Evolutionary conservation across 2,329 filamentous ascomycete species (phyloP).

Genomic region (Pleurostoma richardsiae): DNA sequence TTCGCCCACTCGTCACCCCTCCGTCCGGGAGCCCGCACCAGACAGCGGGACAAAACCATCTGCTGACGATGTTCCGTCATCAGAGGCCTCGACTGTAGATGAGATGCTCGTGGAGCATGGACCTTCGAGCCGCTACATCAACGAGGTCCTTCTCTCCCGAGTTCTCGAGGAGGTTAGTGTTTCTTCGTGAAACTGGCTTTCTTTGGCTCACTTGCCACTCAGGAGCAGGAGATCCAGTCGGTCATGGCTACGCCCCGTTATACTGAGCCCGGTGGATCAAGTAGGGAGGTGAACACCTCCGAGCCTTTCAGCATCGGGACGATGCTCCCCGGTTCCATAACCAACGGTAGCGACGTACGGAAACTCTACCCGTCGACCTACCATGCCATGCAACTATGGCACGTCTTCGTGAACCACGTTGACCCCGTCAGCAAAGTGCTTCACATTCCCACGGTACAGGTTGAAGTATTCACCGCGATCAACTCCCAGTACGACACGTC

Average conservation of each 20-base stretch:
- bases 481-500: constrained; percentile 2
- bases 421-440: constrained; percentile 13
- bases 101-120: constrained; percentile 11
- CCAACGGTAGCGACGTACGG: too few relatives aligned
- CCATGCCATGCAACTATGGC: constrained; percentile 13
- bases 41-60: not conserved
- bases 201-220: too few relatives aligned
- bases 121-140: constrained; percentile 13
- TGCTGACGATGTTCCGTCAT: not conserved
- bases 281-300: not conserved
- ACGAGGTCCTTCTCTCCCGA: constrained; percentile 15
- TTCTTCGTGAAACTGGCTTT: not conserved
- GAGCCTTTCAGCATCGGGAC: too few relatives aligned
- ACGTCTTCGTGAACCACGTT: constrained; percentile 10
- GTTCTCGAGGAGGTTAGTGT: constrained; percentile 12
- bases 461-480: constrained; percentile 12
- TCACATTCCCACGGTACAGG: constrained; percentile 13
- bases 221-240: constrained; percentile 14
- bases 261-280: too few relatives aligned
- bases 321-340: too few relatives aligned
- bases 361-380: constrained; percentile 8
- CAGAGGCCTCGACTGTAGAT: not conserved
- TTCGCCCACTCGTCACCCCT: not conserved
- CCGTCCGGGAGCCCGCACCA: not conserved
- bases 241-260: constrained; percentile 6